A percentile compares a stretch with the other conserved stretches of the same genome.
Evolutionary conservation across 176 grass and related monocot species (phyloP).

Genomic region (Alloteropsis semialata): DNA sequence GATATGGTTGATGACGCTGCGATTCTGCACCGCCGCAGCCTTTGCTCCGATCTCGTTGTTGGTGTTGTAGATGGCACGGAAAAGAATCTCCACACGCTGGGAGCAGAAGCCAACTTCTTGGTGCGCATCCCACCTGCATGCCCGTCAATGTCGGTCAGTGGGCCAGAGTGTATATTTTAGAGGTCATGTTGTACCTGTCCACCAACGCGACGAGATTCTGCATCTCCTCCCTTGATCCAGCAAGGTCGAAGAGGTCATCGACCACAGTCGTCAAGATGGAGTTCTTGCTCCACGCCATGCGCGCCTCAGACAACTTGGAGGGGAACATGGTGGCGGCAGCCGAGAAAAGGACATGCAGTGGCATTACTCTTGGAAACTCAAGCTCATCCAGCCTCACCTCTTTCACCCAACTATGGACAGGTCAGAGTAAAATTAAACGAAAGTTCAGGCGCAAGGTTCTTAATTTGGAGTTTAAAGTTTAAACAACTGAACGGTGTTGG

Average conservation of each 20-base stretch:
- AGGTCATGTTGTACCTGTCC: conserved; percentile 51
- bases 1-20: neutral
- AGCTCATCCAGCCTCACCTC: conserved; percentile 56
- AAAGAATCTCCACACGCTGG: neutral
- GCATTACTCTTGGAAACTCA: conserved; percentile 12
- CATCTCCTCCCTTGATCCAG: conserved; percentile 53
- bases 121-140: neutral
- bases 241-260: conserved; percentile 67
- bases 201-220: conserved; percentile 48
- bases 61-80: neutral
- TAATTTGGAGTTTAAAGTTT: too few relatives aligned
- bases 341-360: neutral
- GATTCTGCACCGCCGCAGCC: neutral
- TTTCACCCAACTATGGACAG: conserved; percentile 57
- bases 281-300: conserved; percentile 54
- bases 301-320: conserved; percentile 47
- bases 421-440: too few relatives aligned
- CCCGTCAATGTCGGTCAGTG: neutral
- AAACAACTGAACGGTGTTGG: too few relatives aligned
- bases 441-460: too few relatives aligned
- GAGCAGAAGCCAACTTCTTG: neutral
- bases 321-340: too few relatives aligned
- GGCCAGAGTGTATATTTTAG: too few relatives aligned
- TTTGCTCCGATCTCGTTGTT: neutral
- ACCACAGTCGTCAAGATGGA: conserved; percentile 40